A percentile compares a stretch with the other conserved stretches of the same genome.
Evolutionary conservation across 2,329 filamentous ascomycete genomes (phyloP).

Genomic region (Incumbomyces lentus): DNA sequence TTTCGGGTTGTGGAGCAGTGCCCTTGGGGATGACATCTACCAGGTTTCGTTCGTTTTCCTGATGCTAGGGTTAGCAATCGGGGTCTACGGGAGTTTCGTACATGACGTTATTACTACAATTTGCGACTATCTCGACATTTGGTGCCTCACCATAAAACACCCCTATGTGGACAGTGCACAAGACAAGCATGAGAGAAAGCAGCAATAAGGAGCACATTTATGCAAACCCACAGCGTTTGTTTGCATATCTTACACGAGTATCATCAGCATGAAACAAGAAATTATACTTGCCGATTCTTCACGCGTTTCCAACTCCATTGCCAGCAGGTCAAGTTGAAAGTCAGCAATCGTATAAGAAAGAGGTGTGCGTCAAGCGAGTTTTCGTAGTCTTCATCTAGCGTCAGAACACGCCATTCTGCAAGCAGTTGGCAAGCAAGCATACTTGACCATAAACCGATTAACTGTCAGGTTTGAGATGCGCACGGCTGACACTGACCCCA

Average conservation of each 20-base stretch:
- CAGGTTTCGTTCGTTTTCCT: slow-evolving; percentile 86
- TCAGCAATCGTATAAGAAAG: no score
- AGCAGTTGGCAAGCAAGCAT: no score
- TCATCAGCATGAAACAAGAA: background rate
- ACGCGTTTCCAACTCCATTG: no score
- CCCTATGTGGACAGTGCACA: slow-evolving; percentile 38
- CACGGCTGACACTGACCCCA: background rate
- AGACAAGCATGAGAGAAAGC: slow-evolving; percentile 9
- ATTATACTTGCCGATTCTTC: background rate
- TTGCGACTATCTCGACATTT: slow-evolving; percentile 96
- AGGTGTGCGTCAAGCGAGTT: no score
- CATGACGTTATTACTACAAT: slow-evolving; percentile 94
- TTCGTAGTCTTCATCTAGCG: no score
- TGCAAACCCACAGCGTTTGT: no score
- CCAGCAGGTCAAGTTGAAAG: no score
- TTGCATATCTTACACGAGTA: background rate
- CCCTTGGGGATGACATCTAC: slow-evolving; percentile 65
- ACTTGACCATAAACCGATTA: no score
- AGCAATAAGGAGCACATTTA: slow-evolving; percentile 3
- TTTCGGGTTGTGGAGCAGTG: slow-evolving; percentile 62
- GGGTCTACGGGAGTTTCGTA: slow-evolving; percentile 95
- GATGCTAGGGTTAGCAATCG: slow-evolving; percentile 72
- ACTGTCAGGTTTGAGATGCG: no score
- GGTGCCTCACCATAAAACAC: slow-evolving; percentile 96
- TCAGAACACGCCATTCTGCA: no score